phyloP scores from a whole-genome alignment of 352 stramenopile genomes.

The Globisporangium iwayamae region DNA sequence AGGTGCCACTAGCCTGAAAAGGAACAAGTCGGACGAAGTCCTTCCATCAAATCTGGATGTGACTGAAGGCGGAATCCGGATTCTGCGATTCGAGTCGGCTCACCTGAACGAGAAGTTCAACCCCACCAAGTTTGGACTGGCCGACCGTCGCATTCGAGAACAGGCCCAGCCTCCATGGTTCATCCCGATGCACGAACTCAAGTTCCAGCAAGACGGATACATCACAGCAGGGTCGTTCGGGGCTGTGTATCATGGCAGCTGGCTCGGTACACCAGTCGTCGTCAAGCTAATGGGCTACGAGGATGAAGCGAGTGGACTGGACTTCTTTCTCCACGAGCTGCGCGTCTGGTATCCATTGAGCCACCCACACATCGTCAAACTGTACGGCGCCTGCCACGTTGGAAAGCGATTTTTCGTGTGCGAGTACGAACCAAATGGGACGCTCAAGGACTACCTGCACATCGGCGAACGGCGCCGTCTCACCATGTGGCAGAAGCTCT shows the following conservation, averaged over 20 bases:
- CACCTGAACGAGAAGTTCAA: slow-evolving; percentile 14
- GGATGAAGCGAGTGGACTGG: slow-evolving; percentile 9
- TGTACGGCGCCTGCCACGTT: slow-evolving; percentile 26
- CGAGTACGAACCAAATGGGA: slow-evolving; percentile 19
- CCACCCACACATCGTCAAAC: slow-evolving; percentile 22
- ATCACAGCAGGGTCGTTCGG: slow-evolving; percentile 22
- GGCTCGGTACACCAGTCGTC: slow-evolving; percentile 13
- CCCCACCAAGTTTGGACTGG: slow-evolving; percentile 4
- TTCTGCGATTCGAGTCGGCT: slow-evolving; percentile 10
- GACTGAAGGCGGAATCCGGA: background rate
- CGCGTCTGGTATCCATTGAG: slow-evolving; percentile 20
- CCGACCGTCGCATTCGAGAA: slow-evolving; percentile 12
- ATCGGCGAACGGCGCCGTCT: background rate
- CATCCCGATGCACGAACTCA: slow-evolving; percentile 17
- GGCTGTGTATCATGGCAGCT: slow-evolving; percentile 18
- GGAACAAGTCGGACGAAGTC: background rate
- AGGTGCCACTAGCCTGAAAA: background rate
- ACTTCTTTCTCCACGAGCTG: slow-evolving; percentile 16
- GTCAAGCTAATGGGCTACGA: slow-evolving; percentile 18
- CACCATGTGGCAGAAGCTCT: slow-evolving; percentile 15
- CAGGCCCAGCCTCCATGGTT: slow-evolving; percentile 12
- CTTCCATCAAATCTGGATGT: background rate
- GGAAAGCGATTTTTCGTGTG: slow-evolving; percentile 23
- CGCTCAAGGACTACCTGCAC: slow-evolving; percentile 4
- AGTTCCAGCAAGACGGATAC: slow-evolving; percentile 11